Base-by-base conservation (phyloP, 495 filamentous ascomycete genomes). In the Massariosphaeria phaeospora region DNA sequence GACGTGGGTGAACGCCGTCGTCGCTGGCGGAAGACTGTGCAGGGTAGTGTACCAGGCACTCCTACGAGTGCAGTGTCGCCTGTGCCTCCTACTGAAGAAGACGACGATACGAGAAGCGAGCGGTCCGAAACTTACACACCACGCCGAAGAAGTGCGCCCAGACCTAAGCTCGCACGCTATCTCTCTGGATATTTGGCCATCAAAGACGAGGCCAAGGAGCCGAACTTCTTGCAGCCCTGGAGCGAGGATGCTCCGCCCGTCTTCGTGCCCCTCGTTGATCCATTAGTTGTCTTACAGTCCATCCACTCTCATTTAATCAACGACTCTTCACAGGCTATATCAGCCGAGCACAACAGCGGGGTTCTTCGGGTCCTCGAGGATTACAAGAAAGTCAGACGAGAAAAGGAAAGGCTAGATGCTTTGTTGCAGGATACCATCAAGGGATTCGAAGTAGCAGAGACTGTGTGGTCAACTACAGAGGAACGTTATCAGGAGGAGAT, bases 301-400 rank as follows among this genome's bases (percentile, higher is more conserved):
- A 39, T 59, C 24, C 52, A 43, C 49, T 59, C 63, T n/a, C 39
- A 54, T 24, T 46, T 69, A 6, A 39, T 59, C 35, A 43, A 24
- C 9, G 35, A 51, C 20, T 60, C 64, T 11, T 42, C 46, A 10
- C 17, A 59, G 17, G 45, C 46, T 21, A 57, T 71, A 9, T 61
- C 65, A 5, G 24, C 59, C 13, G 44, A 63, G 12, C 61, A 64
- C 45, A 65, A 67, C 50, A 61, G 58, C 25, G 42, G 51, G 15
- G 36, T 71, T 8, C 39, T 69, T 26, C 59, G 52, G n/a, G 57
- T 71, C 25, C 59, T 69, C 38, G 69, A 70, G 42, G 44, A 55
- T 30, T 71, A 61, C 44, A 57, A 61, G 23, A 51, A 63, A 30
- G 15, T 67, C 3, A 27, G 39, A 13, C 58, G 63, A 17, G 54